Conservation (phyloP, 139 green algal genomes). For the Pleodorina starrii region DNA sequence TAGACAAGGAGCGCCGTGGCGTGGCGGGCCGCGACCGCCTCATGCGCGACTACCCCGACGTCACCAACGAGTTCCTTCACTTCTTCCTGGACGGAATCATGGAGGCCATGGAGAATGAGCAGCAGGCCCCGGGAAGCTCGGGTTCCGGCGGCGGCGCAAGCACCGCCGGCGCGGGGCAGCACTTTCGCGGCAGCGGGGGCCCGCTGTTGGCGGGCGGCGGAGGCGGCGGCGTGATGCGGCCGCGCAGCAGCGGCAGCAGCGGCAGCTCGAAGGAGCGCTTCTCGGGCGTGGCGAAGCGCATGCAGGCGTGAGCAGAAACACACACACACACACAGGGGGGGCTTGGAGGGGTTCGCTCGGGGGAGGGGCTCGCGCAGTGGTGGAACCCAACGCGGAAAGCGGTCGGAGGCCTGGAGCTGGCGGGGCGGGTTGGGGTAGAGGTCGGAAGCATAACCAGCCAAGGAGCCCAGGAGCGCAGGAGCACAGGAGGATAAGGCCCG, state of each 20-base stretch:
- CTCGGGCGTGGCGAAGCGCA: neutral
- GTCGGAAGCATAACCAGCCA: too few species aligned
- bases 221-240: neutral
- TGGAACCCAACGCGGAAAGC: too few species aligned
- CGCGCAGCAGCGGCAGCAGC: neutral
- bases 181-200: neutral
- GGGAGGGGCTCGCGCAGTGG: too few species aligned
- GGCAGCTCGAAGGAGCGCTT: slow-evolving; percentile 8
- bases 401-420: too few species aligned
- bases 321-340: too few species aligned
- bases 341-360: too few species aligned
- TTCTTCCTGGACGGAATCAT: slow-evolving; percentile 42
- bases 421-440: too few species aligned
- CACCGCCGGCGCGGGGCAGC: neutral
- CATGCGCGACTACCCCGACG: slow-evolving; percentile 19
- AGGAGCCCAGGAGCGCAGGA: too few species aligned
- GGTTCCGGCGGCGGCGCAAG: neutral
- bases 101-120: slow-evolving; percentile 35
- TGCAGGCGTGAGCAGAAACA: neutral
- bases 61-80: slow-evolving; percentile 45
- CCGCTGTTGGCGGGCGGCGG: neutral
- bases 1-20: neutral
- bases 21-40: neutral
- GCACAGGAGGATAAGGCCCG: too few species aligned
- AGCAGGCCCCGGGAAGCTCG: neutral